Evolutionary conservation across 352 stramenopile species (phyloP).

Genomic region (Globisporangium yorkense): DNA sequence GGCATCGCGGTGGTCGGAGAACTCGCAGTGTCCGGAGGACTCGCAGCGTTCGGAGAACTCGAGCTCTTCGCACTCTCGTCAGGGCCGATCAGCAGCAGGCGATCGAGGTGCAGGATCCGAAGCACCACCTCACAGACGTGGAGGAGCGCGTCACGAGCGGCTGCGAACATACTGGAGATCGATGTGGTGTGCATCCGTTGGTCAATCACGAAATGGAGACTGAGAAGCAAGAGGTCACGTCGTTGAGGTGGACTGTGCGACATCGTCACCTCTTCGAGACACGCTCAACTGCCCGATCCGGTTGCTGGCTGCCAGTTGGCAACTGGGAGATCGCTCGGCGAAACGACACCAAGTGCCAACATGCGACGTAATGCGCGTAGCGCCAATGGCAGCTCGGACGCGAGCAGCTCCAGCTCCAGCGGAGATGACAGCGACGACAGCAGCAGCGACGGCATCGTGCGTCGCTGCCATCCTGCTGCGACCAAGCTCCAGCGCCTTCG

Average conservation of each 20-base stretch:
- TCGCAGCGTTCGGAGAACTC: background rate
- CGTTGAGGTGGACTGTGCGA: background rate
- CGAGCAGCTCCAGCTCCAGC: slow-evolving; percentile 13
- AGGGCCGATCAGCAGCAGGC: background rate
- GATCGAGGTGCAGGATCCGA: slow-evolving; percentile 18
- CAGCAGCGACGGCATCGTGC: slow-evolving; percentile 12
- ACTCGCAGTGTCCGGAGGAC: background rate
- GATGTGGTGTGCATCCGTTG: background rate
- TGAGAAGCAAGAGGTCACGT: no score
- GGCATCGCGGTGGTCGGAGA: background rate
- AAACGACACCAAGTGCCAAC: background rate
- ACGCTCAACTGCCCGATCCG: background rate
- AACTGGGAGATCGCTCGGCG: background rate
- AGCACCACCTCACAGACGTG: slow-evolving; percentile 12
- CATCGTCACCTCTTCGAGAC: background rate
- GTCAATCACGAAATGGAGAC: background rate
- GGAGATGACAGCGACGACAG: background rate
- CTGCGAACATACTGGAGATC: background rate
- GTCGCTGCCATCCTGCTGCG: slow-evolving; percentile 17
- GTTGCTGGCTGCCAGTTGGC: background rate
- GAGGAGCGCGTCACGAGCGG: slow-evolving; percentile 5
- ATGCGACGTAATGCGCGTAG: background rate
- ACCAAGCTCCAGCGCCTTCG: slow-evolving; percentile 48
- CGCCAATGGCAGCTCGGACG: slow-evolving; percentile 16
- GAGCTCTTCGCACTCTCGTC: background rate